Percentiles rank a stretch among this genome's conserved stretches.
phyloP scores from a whole-genome alignment of 2,329 filamentous ascomycete genomes.

The Xylaria sp. region DNA sequence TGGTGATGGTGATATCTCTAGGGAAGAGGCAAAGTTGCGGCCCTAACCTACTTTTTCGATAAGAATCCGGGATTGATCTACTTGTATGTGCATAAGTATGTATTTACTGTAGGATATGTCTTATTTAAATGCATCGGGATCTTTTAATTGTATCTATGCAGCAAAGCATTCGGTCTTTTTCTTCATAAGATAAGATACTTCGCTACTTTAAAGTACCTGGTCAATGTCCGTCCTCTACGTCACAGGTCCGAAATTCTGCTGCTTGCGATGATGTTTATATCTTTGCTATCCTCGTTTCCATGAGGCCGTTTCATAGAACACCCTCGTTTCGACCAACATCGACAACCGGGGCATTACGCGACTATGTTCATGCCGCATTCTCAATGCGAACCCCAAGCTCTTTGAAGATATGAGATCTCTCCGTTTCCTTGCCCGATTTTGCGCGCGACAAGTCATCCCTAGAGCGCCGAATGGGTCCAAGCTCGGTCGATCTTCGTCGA shows the following conservation, averaged over 20 bases:
- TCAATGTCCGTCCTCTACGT: slow-evolving; percentile 31
- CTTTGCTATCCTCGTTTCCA: not conserved
- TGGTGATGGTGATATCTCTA: not conserved
- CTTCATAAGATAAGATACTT: not conserved
- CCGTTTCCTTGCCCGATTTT: slow-evolving; percentile 55
- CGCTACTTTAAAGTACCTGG: no score
- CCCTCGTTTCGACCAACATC: not conserved
- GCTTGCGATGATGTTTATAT: not conserved
- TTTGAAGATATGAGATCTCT: slow-evolving; percentile 58
- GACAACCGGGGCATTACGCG: slow-evolving; percentile 16
- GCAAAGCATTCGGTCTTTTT: not conserved
- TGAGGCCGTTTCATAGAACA: not conserved
- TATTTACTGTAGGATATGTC: no score
- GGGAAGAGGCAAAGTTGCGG: slow-evolving; percentile 19
- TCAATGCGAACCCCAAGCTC: slow-evolving; percentile 19
- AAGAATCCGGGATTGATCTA: slow-evolving; percentile 21
- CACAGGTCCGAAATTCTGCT: slow-evolving; percentile 32
- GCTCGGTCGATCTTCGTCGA: slow-evolving; percentile 38
- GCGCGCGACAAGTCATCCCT: slow-evolving; percentile 51
- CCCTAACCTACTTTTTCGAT: slow-evolving; percentile 33
- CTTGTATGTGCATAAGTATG: no score
- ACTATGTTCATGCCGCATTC: slow-evolving; percentile 29
- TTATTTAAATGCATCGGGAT: no score
- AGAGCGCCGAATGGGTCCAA: slow-evolving; percentile 34
- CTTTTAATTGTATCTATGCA: not conserved